A percentile compares a stretch with the other conserved stretches of the same genome.
phyloP scores from a whole-genome alignment of 495 filamentous ascomycete species.

The Neurospora sp. region DNA sequence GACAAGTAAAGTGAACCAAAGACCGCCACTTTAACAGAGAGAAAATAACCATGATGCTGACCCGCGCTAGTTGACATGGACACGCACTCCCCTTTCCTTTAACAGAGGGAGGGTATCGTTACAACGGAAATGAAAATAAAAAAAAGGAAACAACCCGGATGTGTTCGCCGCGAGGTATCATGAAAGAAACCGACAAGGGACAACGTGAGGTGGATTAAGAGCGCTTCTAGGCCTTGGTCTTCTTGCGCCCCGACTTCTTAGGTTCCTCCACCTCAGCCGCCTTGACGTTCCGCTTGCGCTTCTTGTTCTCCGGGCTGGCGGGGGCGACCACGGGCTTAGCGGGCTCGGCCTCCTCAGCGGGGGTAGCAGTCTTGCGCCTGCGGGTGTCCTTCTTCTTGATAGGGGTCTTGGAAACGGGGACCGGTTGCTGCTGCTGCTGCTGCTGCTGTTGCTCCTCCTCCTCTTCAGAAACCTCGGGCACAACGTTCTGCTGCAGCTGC shows the following conservation, averaged over 20 bases:
- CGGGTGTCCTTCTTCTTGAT: conserved; percentile 37
- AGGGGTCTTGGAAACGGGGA: conserved; percentile 32
- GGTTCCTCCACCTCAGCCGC: conserved; percentile 36
- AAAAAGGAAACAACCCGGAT: conserved; percentile 6
- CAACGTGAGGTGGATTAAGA: conserved; percentile 4
- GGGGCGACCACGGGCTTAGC: conserved; percentile 43
- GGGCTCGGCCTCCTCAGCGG: conserved; percentile 39
- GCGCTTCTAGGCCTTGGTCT: conserved; percentile 29
- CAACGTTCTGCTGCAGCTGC: conserved; percentile 39
- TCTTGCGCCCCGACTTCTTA: conserved; percentile 45
- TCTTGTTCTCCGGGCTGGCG: conserved; percentile 46
- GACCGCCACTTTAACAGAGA: neutral
- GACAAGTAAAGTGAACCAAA: neutral
- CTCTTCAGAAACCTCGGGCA: conserved; percentile 33
- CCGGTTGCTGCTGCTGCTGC: conserved; percentile 5
- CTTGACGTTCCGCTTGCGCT: conserved; percentile 53
- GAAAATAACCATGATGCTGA: conserved; percentile 1
- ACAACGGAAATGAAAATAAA: neutral
- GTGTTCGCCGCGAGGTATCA: conserved; percentile 21
- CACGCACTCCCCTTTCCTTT: neutral
- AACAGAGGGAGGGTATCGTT: conserved; percentile 5
- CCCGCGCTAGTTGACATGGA: neutral
- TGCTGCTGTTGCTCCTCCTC: conserved; percentile 2
- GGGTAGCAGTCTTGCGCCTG: conserved; percentile 42
- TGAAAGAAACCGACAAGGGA: conserved; percentile 10